A percentile compares a stretch with the other conserved stretches of the same genome.
phyloP scores from a whole-genome alignment of 805 yeast species.

The Suhomyces sp. region DNA sequence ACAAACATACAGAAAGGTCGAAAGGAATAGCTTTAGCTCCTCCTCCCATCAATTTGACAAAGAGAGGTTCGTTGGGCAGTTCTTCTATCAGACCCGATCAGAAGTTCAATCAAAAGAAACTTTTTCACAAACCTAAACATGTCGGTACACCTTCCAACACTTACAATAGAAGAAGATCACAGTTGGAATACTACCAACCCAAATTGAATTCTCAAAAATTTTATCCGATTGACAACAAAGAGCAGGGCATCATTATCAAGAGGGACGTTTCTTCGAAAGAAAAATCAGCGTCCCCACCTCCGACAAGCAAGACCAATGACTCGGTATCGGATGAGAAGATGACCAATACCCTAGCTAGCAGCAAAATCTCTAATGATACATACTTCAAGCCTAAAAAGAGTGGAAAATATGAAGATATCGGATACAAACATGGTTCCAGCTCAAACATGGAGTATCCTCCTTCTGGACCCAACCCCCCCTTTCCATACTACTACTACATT shows the following conservation, averaged over 20 bases:
- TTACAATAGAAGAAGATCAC: conserved; percentile 2
- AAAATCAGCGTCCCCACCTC: background rate
- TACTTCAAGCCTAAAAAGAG: background rate
- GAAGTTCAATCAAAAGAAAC: background rate
- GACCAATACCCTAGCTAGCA: background rate
- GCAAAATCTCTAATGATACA: background rate
- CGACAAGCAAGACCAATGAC: conserved; percentile 3
- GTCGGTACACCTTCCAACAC: conserved; percentile 7
- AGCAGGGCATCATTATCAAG: background rate
- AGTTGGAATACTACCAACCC: conserved; percentile 9
- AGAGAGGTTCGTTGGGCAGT: background rate
- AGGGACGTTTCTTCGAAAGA: background rate
- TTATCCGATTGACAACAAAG: background rate
- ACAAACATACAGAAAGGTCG: conserved; percentile 13
- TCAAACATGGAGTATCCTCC: background rate
- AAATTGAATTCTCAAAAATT: background rate
- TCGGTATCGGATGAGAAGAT: background rate
- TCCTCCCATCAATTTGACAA: conserved; percentile 65
- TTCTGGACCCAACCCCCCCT: background rate
- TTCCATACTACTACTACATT: conserved; percentile 17
- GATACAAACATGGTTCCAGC: background rate
- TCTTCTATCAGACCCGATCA: background rate
- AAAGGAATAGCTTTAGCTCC: conserved; percentile 62
- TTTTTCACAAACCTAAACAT: conserved; percentile 8
- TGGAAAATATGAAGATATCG: background rate